These are phyloP conservation scores for Penicillium sp. DNA, from an alignment of 2,329 filamentous ascomycete genomes.

Conservation along the genomic window DNA sequence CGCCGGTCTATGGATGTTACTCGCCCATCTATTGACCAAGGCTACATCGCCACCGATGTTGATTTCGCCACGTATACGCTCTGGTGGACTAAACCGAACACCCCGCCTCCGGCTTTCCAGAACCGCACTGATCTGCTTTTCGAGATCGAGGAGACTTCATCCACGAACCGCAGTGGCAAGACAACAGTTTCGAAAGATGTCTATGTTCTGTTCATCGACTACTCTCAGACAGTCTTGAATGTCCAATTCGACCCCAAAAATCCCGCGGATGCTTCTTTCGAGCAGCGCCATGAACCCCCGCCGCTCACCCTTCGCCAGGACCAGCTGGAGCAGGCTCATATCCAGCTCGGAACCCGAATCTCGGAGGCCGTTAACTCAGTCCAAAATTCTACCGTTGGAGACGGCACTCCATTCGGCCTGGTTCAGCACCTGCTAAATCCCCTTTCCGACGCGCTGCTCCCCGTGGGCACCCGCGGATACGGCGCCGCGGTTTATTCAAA, in stretches of 20 bases:
- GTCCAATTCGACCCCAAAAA: conserved; percentile 75
- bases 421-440: conserved; percentile 76
- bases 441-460: conserved; percentile 69
- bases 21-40: conserved; percentile 71
- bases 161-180: conserved; percentile 66
- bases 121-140: conserved; percentile 77
- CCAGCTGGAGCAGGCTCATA: conserved; percentile 83
- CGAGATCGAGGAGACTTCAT: conserved; percentile 75
- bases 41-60: conserved; percentile 83
- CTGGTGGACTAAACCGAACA: conserved; percentile 85
- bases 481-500: conserved; percentile 93
- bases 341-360: conserved; percentile 75
- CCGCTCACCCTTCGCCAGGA: conserved; percentile 83
- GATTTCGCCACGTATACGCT: conserved; percentile 70
- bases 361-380: conserved; percentile 66
- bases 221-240: conserved; percentile 88
- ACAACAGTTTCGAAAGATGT: conserved; percentile 73
- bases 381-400: conserved; percentile 77
- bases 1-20: conserved; percentile 71
- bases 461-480: conserved; percentile 84
- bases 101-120: conserved; percentile 77
- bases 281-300: conserved; percentile 83
- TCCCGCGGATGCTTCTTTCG: conserved; percentile 67
- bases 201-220: conserved; percentile 89
- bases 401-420: conserved; percentile 75